A percentile compares a stretch with the other conserved stretches of the same genome.
Conservation (phyloP, 2,329 filamentous ascomycete genomes). For the Raffaelea arxii region DNA sequence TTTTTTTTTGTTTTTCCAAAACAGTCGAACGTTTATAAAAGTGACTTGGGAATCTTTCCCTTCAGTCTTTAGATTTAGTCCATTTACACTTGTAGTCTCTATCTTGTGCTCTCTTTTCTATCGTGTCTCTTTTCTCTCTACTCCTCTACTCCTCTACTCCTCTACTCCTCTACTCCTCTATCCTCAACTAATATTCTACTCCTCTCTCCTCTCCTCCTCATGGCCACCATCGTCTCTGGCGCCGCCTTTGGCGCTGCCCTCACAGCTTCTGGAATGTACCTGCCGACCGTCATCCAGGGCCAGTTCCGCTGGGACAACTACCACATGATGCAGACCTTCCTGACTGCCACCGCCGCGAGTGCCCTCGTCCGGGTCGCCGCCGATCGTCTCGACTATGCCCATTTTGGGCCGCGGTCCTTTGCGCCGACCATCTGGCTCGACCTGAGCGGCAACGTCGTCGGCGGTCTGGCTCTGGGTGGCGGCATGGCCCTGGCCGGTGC, state of each 20-base stretch:
- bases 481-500: slow-evolving; percentile 58
- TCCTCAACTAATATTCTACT: background rate
- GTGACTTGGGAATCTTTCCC: too few relatives aligned
- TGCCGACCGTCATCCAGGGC: slow-evolving; percentile 47
- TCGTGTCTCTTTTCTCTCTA: background rate
- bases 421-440: slow-evolving; percentile 43
- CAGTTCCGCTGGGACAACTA: slow-evolving; percentile 53
- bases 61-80: too few relatives aligned
- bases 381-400: slow-evolving; percentile 31
- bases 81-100: too few relatives aligned
- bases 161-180: background rate
- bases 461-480: slow-evolving; percentile 50
- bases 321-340: slow-evolving; percentile 57
- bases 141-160: background rate
- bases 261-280: slow-evolving; percentile 48
- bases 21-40: too few relatives aligned
- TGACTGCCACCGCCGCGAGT: slow-evolving; percentile 52
- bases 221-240: slow-evolving; percentile 33
- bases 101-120: background rate
- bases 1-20: too few relatives aligned
- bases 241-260: slow-evolving; percentile 53
- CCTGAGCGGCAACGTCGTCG: slow-evolving; percentile 57
- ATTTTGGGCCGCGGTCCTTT: slow-evolving; percentile 36
- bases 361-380: slow-evolving; percentile 36
- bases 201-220: background rate